phyloP scores from a whole-genome alignment of 768 basidiomycete species.

The Mycena floridula region DNA sequence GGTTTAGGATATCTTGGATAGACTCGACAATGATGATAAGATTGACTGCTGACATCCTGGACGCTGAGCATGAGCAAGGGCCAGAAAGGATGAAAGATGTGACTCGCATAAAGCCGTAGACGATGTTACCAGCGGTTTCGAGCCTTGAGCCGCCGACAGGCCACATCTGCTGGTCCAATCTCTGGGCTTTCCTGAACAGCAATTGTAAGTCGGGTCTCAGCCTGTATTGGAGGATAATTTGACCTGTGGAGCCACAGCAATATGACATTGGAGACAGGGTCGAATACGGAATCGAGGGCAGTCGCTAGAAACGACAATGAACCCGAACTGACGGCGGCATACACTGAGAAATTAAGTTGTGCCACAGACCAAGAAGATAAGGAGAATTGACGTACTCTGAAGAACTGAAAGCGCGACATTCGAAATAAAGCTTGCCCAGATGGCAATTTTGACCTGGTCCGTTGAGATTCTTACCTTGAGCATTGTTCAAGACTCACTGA shows the following conservation, averaged over 20 bases:
- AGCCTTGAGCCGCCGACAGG: constrained; percentile 85
- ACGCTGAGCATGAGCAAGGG: constrained; percentile 2
- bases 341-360: constrained; percentile 46
- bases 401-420: constrained; percentile 73
- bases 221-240: too few species aligned
- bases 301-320: constrained; percentile 89
- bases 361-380: neutral
- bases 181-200: constrained; percentile 59
- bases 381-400: constrained; percentile 43
- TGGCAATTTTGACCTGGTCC: constrained; percentile 76
- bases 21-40: constrained; percentile 89
- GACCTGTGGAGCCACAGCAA: constrained; percentile 76
- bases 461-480: neutral
- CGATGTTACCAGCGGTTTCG: constrained; percentile 84
- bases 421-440: constrained; percentile 74
- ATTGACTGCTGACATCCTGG: constrained; percentile 88
- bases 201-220: too few species aligned
- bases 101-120: constrained; percentile 53
- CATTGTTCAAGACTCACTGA: constrained; percentile 39
- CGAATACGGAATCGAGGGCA: constrained; percentile 82
- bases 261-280: constrained; percentile 79
- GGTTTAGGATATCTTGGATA: constrained; percentile 57
- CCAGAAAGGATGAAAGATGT: neutral
- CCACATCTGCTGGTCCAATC: constrained; percentile 80
- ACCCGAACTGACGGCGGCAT: constrained; percentile 80